Conservation (phyloP, 768 basidiomycete species). For the Chalciporus sphaerocephalus region DNA sequence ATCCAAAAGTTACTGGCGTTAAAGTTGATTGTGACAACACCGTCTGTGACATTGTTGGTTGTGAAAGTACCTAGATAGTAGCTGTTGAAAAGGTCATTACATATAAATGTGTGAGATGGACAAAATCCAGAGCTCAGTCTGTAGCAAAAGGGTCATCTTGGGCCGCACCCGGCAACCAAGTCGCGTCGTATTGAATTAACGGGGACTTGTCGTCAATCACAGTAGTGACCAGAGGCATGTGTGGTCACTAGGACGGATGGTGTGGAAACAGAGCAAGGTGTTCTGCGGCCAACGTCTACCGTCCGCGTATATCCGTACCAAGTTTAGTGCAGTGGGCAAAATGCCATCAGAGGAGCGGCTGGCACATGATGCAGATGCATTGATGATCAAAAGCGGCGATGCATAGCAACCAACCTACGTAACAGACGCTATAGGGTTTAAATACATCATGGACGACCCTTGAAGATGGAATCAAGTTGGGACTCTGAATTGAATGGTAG, state of each 20-base stretch:
- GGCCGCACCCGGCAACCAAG: slow-evolving; percentile 21
- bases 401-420: no score
- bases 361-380: no score
- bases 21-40: slow-evolving; percentile 40
- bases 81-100: slow-evolving; percentile 17
- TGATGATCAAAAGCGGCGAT: no score
- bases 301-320: neutral
- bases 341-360: no score
- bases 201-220: slow-evolving; percentile 33
- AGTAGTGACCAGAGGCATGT: slow-evolving; percentile 24
- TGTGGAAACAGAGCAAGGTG: neutral
- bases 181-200: slow-evolving; percentile 24
- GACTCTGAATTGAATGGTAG: no score
- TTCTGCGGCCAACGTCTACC: neutral
- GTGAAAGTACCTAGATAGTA: slow-evolving; percentile 40
- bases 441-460: no score
- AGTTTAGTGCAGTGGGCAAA: neutral
- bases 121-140: slow-evolving; percentile 8
- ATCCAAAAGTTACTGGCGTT: slow-evolving; percentile 47
- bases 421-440: no score
- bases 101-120: neutral
- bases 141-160: slow-evolving; percentile 9
- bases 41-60: slow-evolving; percentile 32
- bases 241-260: neutral
- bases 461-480: no score